Evolutionary conservation across 2,329 filamentous ascomycete genomes (phyloP).

Genomic region (Arthrinium puccinioides): DNA sequence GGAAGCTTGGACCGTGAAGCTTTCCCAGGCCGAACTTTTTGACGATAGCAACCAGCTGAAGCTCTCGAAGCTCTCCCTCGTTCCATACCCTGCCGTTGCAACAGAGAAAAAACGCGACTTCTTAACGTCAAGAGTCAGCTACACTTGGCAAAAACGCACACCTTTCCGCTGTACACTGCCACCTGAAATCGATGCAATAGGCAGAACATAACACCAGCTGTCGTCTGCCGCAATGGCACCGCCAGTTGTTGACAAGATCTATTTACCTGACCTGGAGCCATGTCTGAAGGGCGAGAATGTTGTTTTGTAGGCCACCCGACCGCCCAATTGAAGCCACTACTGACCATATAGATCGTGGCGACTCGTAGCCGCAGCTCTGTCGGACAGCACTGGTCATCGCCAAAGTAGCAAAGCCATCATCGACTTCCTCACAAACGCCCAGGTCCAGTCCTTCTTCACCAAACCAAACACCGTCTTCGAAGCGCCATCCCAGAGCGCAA

Average conservation of each 20-base stretch:
- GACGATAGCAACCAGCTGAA: too few relatives aligned
- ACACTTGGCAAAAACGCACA: too few relatives aligned
- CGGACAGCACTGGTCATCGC: constrained; percentile 50
- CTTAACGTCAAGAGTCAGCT: too few relatives aligned
- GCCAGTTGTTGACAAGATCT: constrained; percentile 60
- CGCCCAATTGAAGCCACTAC: constrained; percentile 7
- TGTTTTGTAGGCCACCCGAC: constrained; percentile 60
- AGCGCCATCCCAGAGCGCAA: constrained; percentile 26
- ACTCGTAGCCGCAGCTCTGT: constrained; percentile 47
- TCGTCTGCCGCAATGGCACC: constrained; percentile 57
- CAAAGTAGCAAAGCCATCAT: constrained; percentile 48
- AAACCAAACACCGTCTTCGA: constrained; percentile 63
- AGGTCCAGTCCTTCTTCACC: constrained; percentile 61
- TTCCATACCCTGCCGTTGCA: too few relatives aligned
- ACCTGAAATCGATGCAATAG: constrained; percentile 22
- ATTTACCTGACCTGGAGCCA: constrained; percentile 78
- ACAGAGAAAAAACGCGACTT: too few relatives aligned
- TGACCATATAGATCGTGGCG: constrained; percentile 50
- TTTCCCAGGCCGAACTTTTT: too few relatives aligned
- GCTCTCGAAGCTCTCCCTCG: too few relatives aligned
- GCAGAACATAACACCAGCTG: constrained; percentile 30
- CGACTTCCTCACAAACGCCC: constrained; percentile 63
- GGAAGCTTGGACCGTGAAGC: too few relatives aligned
- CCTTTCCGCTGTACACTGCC: too few relatives aligned
- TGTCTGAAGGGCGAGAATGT: constrained; percentile 75